Base-by-base conservation (phyloP, 805 yeast genomes). In the Candida stauntonica region DNA sequence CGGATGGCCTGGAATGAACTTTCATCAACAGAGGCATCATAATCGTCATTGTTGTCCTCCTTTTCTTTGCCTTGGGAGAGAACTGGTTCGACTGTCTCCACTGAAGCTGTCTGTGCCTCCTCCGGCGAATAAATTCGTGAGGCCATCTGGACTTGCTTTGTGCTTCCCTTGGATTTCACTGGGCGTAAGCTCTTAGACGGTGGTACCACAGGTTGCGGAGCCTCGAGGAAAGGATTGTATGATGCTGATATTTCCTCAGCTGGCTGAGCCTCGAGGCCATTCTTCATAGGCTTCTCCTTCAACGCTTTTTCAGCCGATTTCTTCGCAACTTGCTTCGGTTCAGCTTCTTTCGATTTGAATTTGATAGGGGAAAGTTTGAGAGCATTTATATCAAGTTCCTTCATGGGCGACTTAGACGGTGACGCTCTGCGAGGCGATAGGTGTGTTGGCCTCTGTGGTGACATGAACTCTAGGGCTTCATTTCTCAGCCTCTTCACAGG, bases 1-100 rank as follows among this genome's bases (percentile, higher is more conserved):
- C 70, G 63, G n/a, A 70, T 70, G 0, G 72, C 72, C 41, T 68
- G 70, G 43, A 70, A 70, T 7, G 75, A 71, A 12, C 36, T 46
- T 30, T 63, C 66, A 30, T 68, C 71, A 11, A 41, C 36, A 6
- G 55, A 49, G 8, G 50, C 47, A 21, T 50, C 51, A 17, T 46
- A 39, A 11, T 46, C 45, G 5, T 19, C 38, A 12, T 41, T 31
- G 7, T 47, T 39, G 5, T 41, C 32, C 8, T 41, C 44, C 3
- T 31, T 38, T 14, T 5, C n/a, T 11, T 29, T 14, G 14, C 17
- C n/a, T 7, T 13, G 20, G 9, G 29, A 17, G 9, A 29, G 14
- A 14, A 12, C 17, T 21, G 23, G 17, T n/a, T 19, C 6, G 16
- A 19, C 12, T 17, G 23, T 17, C 18, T 20, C 17, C 20, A 14